These are phyloP conservation scores for Erodium chrysanthum DNA, from an alignment of 441 rosid genomes.

Conservation along the genomic window DNA sequence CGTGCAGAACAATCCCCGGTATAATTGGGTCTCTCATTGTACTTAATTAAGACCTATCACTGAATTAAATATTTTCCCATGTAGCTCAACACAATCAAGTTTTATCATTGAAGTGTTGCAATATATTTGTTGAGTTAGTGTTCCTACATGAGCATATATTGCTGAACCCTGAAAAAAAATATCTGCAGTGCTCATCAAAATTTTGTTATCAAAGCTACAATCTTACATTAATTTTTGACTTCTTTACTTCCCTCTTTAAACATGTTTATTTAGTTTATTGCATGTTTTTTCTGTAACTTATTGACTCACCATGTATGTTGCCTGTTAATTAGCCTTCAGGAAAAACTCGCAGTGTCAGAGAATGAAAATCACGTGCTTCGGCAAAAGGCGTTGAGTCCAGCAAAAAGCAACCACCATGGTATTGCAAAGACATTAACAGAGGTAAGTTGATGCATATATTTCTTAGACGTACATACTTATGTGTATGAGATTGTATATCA, in stretches of 20 bases:
- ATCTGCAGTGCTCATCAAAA: too few species aligned
- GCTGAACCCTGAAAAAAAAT: too few species aligned
- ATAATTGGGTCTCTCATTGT: too few species aligned
- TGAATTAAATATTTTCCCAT: too few species aligned
- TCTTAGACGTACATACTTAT: constrained; percentile 4
- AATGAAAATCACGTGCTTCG: constrained; percentile 82
- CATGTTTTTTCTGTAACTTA: constrained; percentile 6
- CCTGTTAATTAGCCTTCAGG: constrained; percentile 47
- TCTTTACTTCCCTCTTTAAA: not conserved
- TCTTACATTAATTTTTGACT: not conserved
- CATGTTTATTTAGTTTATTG: not conserved
- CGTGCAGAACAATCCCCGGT: too few species aligned
- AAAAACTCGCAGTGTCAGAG: constrained; percentile 63
- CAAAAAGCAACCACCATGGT: constrained; percentile 40
- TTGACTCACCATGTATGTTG: constrained; percentile 13
- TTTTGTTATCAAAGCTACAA: too few species aligned
- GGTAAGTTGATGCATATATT: constrained; percentile 36
- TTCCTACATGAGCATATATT: too few species aligned
- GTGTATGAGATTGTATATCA: not conserved
- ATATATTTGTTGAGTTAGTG: too few species aligned
- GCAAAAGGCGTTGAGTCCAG: constrained; percentile 56
- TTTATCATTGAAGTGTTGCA: too few species aligned
- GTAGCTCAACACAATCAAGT: too few species aligned
- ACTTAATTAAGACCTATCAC: too few species aligned
- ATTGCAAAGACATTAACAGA: constrained; percentile 48